Base-by-base conservation (phyloP, 192 early-diverging fungal species). In the Coemansia sp. region DNA sequence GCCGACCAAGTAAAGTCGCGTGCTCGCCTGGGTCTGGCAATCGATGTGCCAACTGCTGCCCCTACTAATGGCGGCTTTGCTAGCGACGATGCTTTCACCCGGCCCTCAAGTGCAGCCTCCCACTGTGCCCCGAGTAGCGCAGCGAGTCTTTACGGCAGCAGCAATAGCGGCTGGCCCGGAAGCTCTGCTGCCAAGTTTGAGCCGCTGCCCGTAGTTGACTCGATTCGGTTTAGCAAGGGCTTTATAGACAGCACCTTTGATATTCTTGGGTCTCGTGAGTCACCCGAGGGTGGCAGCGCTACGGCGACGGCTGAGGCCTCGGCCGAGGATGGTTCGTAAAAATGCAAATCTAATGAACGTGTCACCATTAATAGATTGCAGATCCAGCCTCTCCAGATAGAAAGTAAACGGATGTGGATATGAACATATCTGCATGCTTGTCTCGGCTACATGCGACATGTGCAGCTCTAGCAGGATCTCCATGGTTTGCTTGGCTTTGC, bases 151-250 rank as follows among this genome's bases (percentile, higher is more conserved):
- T 42, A 57, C 6, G 23, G 56, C 41, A 35, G 56, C 61, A 59
- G 57, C 33, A 33, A 33, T 21, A 20, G 57, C 2, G 65, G 58
- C 13, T 80, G 77, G 77, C 57, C 69, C 7, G 61, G 43, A 16
- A 58, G 69, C 1, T 16, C 52, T 7, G 45, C 13, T 6, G 37
- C 42, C 7, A 61, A 38, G 21, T 81, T 66, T 48, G 78, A 81
- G 60, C 78, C 78, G 38, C 42, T 81, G 48, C 78, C 78, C 28
- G 43, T 67, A 3, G 70, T 81, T 11, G 69, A 75, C 41, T 62
- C 72, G 16, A 75, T 72, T 13, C 78, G 78, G 10, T 81, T 81
- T 57, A 81, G 78, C 72, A 74, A 74, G 33, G 78, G 78, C 6
- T 81, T 81, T 57, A 69, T 81, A 28, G 73, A 75, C 43, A 61